phyloP scores from a whole-genome alignment of 805 yeast species.

The Saturnispora zaruensis region DNA sequence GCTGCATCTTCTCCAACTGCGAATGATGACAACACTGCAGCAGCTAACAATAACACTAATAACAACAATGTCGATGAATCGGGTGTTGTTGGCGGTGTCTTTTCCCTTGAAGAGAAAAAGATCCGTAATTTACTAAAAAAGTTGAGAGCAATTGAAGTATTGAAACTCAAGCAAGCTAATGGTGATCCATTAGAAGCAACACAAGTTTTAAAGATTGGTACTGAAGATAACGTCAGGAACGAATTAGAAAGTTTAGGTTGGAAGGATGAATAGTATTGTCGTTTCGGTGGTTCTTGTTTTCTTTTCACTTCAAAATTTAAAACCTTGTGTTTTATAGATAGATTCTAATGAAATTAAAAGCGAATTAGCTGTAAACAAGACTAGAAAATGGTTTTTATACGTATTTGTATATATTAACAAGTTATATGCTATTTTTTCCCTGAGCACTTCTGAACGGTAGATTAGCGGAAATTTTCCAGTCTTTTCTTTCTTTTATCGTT shows the following conservation, averaged over 20 bases:
- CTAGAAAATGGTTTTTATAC: background rate
- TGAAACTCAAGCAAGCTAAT: conserved; percentile 73
- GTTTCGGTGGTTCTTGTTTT: background rate
- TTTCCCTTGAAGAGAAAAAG: conserved; percentile 82
- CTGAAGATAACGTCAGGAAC: conserved; percentile 71
- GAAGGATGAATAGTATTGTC: conserved; percentile 14
- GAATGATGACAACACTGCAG: conserved; percentile 8
- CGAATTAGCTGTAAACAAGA: background rate
- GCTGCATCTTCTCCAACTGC: conserved; percentile 35
- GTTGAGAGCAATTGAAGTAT: conserved; percentile 86
- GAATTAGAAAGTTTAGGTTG: conserved; percentile 74
- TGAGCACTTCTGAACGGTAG: background rate
- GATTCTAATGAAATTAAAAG: background rate
- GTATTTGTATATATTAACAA: background rate
- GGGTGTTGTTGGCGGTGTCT: conserved; percentile 50
- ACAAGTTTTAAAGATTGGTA: conserved; percentile 79
- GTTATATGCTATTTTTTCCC: background rate
- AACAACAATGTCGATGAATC: conserved; percentile 21
- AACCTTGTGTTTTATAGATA: background rate
- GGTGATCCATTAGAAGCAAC: conserved; percentile 90
- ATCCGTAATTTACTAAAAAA: conserved; percentile 85
- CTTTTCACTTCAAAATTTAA: background rate
- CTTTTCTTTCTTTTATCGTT: no score
- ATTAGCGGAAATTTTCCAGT: background rate
- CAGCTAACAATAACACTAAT: background rate